Evolutionary conservation across 305 asterid species (phyloP).

Genomic region (Coffea humblotiana): DNA sequence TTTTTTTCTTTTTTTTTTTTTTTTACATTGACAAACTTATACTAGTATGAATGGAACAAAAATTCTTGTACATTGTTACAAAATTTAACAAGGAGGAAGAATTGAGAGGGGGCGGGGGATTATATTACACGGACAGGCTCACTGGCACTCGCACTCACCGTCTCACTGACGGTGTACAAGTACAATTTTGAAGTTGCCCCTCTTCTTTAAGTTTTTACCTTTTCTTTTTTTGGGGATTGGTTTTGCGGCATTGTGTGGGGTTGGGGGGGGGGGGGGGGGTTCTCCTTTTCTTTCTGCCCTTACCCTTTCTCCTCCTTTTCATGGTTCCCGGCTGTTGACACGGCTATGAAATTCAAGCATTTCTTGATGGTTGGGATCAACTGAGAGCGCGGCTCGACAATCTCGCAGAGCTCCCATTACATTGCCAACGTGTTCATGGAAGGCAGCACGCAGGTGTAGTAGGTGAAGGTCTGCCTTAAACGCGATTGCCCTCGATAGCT

Average conservation of each 20-base stretch:
- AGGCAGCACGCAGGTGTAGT: slow-evolving; percentile 90
- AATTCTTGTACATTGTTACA: slow-evolving; percentile 18
- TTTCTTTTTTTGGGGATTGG: no score
- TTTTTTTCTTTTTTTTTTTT: slow-evolving; percentile 1
- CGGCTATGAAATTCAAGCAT: slow-evolving; percentile 97
- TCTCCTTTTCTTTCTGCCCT: background rate
- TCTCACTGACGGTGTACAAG: background rate
- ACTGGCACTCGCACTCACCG: background rate
- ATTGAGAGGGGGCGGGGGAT: slow-evolving; percentile 1
- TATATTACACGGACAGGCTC: background rate
- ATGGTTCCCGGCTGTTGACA: slow-evolving; percentile 87
- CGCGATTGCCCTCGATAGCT: slow-evolving; percentile 82
- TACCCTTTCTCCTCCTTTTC: slow-evolving; percentile 15
- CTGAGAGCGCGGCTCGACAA: slow-evolving; percentile 95
- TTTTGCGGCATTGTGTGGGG: no score
- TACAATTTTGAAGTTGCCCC: background rate
- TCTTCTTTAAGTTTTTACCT: background rate
- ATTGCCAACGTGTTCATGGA: slow-evolving; percentile 90
- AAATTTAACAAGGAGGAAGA: slow-evolving; percentile 23
- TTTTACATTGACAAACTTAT: slow-evolving; percentile 5
- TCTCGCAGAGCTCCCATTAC: slow-evolving; percentile 80
- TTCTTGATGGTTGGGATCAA: slow-evolving; percentile 96
- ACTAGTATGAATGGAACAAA: slow-evolving; percentile 1
- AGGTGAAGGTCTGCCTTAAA: slow-evolving; percentile 97
- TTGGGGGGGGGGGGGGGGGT: no score